These are phyloP conservation scores for Pichia cactophila DNA, from an alignment of 1,139 yeast genomes.

Conservation along the genomic window DNA sequence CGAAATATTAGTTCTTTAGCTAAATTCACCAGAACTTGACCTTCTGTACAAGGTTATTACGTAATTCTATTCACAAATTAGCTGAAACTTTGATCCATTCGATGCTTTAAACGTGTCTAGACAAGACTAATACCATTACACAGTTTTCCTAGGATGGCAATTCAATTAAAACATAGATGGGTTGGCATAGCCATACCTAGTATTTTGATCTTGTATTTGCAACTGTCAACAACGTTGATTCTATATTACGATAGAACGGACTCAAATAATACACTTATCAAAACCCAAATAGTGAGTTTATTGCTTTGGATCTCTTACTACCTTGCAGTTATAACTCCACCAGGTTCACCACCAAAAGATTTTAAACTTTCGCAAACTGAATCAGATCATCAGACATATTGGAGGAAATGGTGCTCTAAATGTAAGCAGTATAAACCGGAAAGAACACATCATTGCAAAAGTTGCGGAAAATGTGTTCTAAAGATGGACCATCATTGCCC, in stretches of 20 bases:
- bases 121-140: no score
- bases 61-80: no score
- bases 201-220: conserved; percentile 50
- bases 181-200: conserved; percentile 61
- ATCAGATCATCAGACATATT: conserved; percentile 23
- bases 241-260: conserved; percentile 38
- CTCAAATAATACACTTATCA: conserved; percentile 31
- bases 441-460: conserved; percentile 72
- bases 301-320: conserved; percentile 68
- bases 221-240: conserved; percentile 57
- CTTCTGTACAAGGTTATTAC: no score
- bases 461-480: conserved; percentile 53
- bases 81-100: no score
- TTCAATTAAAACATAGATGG: conserved; percentile 50
- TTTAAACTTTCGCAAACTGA: conserved; percentile 32
- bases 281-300: conserved; percentile 42
- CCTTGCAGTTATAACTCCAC: conserved; percentile 48
- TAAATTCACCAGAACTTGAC: no score
- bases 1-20: no score
- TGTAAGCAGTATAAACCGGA: conserved; percentile 66
- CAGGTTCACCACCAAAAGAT: conserved; percentile 50
- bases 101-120: no score
- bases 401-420: conserved; percentile 59
- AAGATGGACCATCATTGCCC: conserved; percentile 85
- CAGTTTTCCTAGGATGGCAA: conserved; percentile 19